Percentiles rank a stretch among this genome's conserved stretches.
phyloP scores from a whole-genome alignment of 1,139 yeast genomes.

The Scheffersomyces titani region DNA sequence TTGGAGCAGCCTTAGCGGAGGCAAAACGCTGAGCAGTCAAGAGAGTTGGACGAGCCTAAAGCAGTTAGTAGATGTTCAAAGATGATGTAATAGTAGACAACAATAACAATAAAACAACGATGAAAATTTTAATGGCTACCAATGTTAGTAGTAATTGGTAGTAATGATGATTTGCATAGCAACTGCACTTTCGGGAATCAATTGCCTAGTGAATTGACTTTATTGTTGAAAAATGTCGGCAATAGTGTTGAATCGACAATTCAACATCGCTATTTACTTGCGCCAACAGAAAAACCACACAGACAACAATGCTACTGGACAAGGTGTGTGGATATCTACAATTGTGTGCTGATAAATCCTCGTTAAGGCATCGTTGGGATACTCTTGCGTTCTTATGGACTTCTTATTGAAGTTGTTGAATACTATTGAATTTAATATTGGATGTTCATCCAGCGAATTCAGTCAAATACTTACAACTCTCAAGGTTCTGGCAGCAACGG shows the following conservation, averaged over 20 bases:
- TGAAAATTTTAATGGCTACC: not conserved
- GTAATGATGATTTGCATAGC: not conserved
- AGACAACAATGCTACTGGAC: not conserved
- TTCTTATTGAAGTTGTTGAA: not conserved
- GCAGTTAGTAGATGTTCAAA: conserved; percentile 21
- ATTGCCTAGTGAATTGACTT: not conserved
- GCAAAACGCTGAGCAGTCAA: conserved; percentile 76
- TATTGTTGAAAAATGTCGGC: too few species aligned
- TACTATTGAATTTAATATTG: not conserved
- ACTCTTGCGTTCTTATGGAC: not conserved
- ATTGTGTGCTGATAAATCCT: not conserved
- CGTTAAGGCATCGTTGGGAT: not conserved
- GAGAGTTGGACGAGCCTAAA: conserved; percentile 73
- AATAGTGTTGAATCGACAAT: too few species aligned
- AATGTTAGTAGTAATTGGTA: not conserved
- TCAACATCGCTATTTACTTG: not conserved
- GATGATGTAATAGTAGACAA: not conserved
- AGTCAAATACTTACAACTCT: conserved; percentile 60
- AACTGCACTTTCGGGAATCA: not conserved
- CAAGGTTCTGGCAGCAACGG: conserved; percentile 62
- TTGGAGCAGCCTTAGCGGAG: conserved; percentile 97
- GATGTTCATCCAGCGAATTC: not conserved
- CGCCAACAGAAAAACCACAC: not conserved
- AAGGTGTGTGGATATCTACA: not conserved
- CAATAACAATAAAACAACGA: not conserved